These are phyloP conservation scores for Vitis vinifera DNA, from an alignment of 164 flowering plant species.

Conservation along the genomic window DNA sequence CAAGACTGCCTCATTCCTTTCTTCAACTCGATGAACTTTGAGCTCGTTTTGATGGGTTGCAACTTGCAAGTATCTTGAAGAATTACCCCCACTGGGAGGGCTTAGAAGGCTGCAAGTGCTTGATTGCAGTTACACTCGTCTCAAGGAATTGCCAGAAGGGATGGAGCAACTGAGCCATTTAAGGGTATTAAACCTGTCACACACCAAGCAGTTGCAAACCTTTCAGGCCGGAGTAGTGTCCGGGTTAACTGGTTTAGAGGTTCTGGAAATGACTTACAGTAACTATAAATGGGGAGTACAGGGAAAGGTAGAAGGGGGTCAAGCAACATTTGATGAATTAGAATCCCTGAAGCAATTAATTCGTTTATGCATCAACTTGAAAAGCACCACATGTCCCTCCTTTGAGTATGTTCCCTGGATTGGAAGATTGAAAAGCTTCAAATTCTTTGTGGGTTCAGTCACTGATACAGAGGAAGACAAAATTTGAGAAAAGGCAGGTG, in stretches of 20 bases:
- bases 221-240: constrained; percentile 9
- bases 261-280: constrained; percentile 22
- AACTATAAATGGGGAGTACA: constrained; percentile 7
- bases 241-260: constrained; percentile 9
- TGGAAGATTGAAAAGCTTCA: constrained; percentile 5
- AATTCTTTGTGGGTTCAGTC: not conserved
- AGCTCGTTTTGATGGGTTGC: constrained; percentile 20
- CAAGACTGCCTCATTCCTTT: constrained; percentile 18
- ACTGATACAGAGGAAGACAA: too few species aligned
- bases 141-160: constrained; percentile 22
- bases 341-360: constrained; percentile 1
- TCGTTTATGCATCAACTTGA: not conserved
- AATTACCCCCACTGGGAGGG: constrained; percentile 16
- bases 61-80: constrained; percentile 8
- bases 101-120: constrained; percentile 19
- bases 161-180: constrained; percentile 13
- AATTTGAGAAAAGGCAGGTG: not conserved
- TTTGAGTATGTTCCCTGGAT: constrained; percentile 4
- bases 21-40: constrained; percentile 6
- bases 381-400: not conserved
- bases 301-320: not conserved
- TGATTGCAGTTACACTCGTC: constrained; percentile 18
- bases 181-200: constrained; percentile 17
- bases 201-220: constrained; percentile 10
- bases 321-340: constrained; percentile 15